phyloP scores from a whole-genome alignment of 345 rosid species.

The Angophora floribunda region DNA sequence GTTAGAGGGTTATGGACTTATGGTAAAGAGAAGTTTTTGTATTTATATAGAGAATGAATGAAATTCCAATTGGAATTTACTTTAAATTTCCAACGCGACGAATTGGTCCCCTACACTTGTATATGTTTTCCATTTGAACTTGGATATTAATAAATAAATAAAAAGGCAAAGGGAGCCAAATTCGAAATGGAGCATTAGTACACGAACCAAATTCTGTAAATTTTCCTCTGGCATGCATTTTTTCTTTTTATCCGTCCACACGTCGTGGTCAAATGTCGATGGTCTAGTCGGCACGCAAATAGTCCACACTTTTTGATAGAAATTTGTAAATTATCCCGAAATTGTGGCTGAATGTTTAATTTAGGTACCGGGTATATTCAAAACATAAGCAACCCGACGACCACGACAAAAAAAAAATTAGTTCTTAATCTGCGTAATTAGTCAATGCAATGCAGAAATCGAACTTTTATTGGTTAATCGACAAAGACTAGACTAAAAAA shows the following conservation, averaged over 20 bases:
- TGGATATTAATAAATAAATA: too few species aligned
- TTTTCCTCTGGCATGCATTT: neutral
- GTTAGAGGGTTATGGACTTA: too few species aligned
- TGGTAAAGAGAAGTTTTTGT: too few species aligned
- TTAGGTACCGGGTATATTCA: neutral
- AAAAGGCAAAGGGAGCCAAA: neutral
- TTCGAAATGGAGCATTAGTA: neutral
- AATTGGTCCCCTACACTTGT: too few species aligned
- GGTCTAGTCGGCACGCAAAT: neutral
- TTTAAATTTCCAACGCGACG: too few species aligned
- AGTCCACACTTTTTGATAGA: neutral
- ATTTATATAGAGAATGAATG: too few species aligned
- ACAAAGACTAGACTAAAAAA: neutral
- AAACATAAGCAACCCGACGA: neutral
- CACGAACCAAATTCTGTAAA: neutral
- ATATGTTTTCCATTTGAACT: too few species aligned
- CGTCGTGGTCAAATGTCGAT: neutral
- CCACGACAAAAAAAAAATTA: too few species aligned
- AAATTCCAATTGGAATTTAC: too few species aligned
- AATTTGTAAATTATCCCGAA: neutral
- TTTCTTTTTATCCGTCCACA: neutral
- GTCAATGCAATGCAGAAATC: neutral
- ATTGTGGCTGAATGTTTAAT: neutral
- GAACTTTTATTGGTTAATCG: neutral
- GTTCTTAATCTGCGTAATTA: rapidly evolving